phyloP scores from a whole-genome alignment of 495 filamentous ascomycete genomes.

The Neurospora sp. region DNA sequence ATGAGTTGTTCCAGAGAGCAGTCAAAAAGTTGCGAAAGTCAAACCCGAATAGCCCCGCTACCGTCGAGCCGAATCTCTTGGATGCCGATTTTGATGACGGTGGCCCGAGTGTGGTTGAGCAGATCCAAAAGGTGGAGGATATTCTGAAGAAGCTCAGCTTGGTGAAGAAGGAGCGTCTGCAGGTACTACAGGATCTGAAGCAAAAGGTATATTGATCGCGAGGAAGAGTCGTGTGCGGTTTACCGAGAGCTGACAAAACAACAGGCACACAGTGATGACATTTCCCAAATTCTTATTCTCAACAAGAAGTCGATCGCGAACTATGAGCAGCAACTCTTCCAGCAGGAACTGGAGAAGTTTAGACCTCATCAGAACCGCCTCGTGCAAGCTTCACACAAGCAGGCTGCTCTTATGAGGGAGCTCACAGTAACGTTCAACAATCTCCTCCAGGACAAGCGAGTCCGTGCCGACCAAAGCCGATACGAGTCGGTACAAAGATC shows the following conservation, averaged over 20 bases:
- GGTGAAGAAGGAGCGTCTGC: slow-evolving; percentile 78
- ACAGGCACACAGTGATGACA: slow-evolving; percentile 91
- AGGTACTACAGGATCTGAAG: slow-evolving; percentile 93
- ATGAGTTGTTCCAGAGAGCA: slow-evolving; percentile 79
- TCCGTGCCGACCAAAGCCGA: slow-evolving; percentile 86
- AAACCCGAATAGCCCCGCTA: slow-evolving; percentile 47
- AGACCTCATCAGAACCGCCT: slow-evolving; percentile 84
- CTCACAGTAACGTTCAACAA: slow-evolving; percentile 79
- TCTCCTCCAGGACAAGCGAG: slow-evolving; percentile 87
- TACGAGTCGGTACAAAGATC: slow-evolving; percentile 84
- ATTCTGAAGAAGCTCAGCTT: slow-evolving; percentile 84
- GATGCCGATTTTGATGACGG: slow-evolving; percentile 86
- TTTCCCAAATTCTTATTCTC: slow-evolving; percentile 89
- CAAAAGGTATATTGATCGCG: slow-evolving; percentile 60
- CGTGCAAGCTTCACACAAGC: slow-evolving; percentile 87
- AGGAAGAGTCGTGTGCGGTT: neutral
- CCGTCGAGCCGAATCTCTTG: slow-evolving; percentile 63
- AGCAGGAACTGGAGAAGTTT: slow-evolving; percentile 92
- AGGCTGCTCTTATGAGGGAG: slow-evolving; percentile 88
- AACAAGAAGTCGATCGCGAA: slow-evolving; percentile 92
- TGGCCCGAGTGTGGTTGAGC: slow-evolving; percentile 70
- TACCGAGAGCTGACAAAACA: neutral
- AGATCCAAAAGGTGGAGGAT: slow-evolving; percentile 83
- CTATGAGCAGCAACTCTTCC: slow-evolving; percentile 83
- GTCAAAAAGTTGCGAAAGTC: slow-evolving; percentile 52